A percentile compares a stretch with the other conserved stretches of the same genome.
Conservation (phyloP, 148 eudicot genomes). For the Camellia sinensis region DNA sequence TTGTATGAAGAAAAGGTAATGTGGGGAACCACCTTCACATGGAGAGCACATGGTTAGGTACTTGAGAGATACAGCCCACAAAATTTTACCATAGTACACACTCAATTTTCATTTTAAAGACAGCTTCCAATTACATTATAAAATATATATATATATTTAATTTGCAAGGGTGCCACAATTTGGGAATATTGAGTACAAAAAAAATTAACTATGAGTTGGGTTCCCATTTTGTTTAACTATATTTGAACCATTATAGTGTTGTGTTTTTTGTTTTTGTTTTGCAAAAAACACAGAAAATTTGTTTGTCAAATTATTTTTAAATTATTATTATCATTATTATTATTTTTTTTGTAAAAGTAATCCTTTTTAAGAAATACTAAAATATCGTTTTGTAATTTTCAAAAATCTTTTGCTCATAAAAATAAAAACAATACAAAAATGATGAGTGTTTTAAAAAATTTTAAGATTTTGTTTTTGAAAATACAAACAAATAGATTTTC, state of each 20-base stretch:
- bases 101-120: not conserved
- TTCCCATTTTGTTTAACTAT: not conserved
- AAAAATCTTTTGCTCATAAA: too few relatives aligned
- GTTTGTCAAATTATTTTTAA: too few relatives aligned
- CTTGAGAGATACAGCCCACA: not conserved
- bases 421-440: too few relatives aligned
- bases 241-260: not conserved
- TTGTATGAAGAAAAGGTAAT: not conserved
- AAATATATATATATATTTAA: too few relatives aligned
- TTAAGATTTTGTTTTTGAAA: too few relatives aligned
- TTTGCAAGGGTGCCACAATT: not conserved
- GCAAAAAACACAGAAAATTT: too few relatives aligned
- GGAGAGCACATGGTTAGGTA: constrained; percentile 9
- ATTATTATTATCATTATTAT: too few relatives aligned
- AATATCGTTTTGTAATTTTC: too few relatives aligned
- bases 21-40: constrained; percentile 15
- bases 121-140: not conserved
- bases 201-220: not conserved
- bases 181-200: not conserved
- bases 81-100: not conserved
- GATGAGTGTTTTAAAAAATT: too few relatives aligned
- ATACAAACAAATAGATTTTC: too few relatives aligned
- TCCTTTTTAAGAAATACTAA: too few relatives aligned
- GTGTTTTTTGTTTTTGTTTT: not conserved
- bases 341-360: not conserved